Base-by-base conservation (phyloP, 2,329 filamentous ascomycete genomes). In the Neofusicoccum cordaticola region DNA sequence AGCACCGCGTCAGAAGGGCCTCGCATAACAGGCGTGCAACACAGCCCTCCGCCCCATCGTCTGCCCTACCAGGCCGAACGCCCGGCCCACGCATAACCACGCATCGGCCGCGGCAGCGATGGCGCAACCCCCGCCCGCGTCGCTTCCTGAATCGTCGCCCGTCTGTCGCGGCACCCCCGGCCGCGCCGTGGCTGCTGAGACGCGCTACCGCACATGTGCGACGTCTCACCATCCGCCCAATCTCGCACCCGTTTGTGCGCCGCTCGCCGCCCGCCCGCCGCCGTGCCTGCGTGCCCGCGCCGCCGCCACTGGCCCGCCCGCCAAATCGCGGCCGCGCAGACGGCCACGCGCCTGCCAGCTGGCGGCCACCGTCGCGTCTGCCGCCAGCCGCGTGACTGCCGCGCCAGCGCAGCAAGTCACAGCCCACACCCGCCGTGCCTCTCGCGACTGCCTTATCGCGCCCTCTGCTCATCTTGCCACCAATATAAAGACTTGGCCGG, bases 151-250 rank as follows among this genome's bases (percentile, higher is more conserved):
- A 48, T 27, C 45, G 45, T 27, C 45, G 22, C 11, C 45, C 45
- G 44, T 17, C 44, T 37, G 51, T 56, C 53, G 15, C 53, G 17
- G 39, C 22, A n/a, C 11, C 11, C 27, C 27, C 27, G 27, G 4
- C 27, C 27, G 27, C 27, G 37, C 9, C 37, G 37, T 11, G 12
- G 41, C 15, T n/a, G 17, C 56, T 60, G 56, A 60, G 56, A 60
- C 56, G 56, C 56, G 56, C 56, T 60, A 60, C 56, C 22, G 22
- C 15, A 15, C 42, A 60, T 37, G 37, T 42, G 56, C 56, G 56
- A 60, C 56, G 56, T 60, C 56, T 60, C 56, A 60, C 56, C 56
- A 60, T 60, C 56, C 56, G 19, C 27, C 42, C 37, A 44, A 60
- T 60, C 56, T 60, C 56, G 12, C 35, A 27, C 35, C 19, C 35